Base-by-base conservation (phyloP, 257 asterid species). In the Orobanche coerulescens region DNA sequence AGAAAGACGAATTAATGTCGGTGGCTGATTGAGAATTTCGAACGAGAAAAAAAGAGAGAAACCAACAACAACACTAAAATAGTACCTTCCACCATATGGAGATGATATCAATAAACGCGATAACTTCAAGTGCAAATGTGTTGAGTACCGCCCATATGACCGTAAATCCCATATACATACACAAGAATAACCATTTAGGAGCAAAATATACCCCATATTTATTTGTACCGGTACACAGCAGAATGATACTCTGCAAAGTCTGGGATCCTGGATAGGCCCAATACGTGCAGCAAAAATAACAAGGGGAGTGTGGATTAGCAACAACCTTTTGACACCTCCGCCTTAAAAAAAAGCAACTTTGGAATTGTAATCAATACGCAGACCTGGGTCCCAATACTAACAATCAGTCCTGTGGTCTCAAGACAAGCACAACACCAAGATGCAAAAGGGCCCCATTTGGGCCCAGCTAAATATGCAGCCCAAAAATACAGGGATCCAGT, bases 191-290 rank as follows among this genome's bases (percentile, higher is more conserved):
- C 58, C 79, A 55, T 57, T 49, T 25, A 11, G 84, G 79, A 37
- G 81, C 81, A 6, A 79, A 70, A 30, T 79, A 79, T 6, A 79
- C 84, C 8, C 84, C 79, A 6, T 61, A 66, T 61, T 58, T 79
- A 79, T n/a, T n/a, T n/a, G n/a, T n/a, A n/a, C n/a, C n/a, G n/a
- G n/a, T n/a, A n/a, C n/a, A n/a, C n/a, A n/a, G 55, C 2, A 79
- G 72, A 46, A 79, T 75, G 23, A 79, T 79, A 7, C 69, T 63
- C 72, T 79, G 81, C 73, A 79, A 4, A 1, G 81, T 56, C 54
- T 75, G 84, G 13, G 81, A 57, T 28, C 84, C 84, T 30, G 79
- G 70, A 53, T 69, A 79, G n/a, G 81, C 84, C 84, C 75, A 56
- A 15, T 15, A 1, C 36, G n/a, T n/a, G 0, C 2, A 12, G 31